Evolutionary conservation across 192 early-diverging fungal genomes (phyloP).

Genomic region (Radiomyces spectabilis): DNA sequence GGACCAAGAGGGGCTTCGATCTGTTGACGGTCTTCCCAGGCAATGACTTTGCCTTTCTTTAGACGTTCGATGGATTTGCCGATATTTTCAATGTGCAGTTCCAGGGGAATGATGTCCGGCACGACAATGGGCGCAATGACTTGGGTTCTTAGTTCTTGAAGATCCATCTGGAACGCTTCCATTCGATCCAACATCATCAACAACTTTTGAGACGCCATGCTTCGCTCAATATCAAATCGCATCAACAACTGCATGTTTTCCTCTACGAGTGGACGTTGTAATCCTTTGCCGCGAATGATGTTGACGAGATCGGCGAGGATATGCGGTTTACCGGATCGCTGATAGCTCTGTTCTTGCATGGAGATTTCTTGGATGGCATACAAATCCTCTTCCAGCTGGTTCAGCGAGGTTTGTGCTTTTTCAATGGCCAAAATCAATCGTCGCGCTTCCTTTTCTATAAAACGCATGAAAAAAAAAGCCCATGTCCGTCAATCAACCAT

Average conservation of each 20-base stretch:
- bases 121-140: slow-evolving; percentile 28
- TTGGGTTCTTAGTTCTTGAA: slow-evolving; percentile 38
- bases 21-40: too few relatives aligned
- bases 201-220: slow-evolving; percentile 28
- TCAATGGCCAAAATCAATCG: slow-evolving; percentile 24
- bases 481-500: too few relatives aligned
- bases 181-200: slow-evolving; percentile 33
- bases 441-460: slow-evolving; percentile 17
- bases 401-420: slow-evolving; percentile 18
- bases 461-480: background rate
- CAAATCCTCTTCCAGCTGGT: slow-evolving; percentile 31
- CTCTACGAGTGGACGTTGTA: slow-evolving; percentile 18
- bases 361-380: slow-evolving; percentile 35
- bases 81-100: slow-evolving; percentile 34
- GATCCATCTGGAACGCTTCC: slow-evolving; percentile 43
- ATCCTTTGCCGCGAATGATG: slow-evolving; percentile 19
- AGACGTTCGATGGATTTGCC: slow-evolving; percentile 29
- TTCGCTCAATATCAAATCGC: slow-evolving; percentile 32
- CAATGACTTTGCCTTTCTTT: slow-evolving; percentile 27
- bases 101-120: slow-evolving; percentile 23
- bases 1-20: too few relatives aligned
- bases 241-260: slow-evolving; percentile 34
- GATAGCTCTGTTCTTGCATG: slow-evolving; percentile 30
- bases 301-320: slow-evolving; percentile 27
- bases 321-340: slow-evolving; percentile 19